Base-by-base conservation (phyloP, 2,329 filamentous ascomycete genomes). In the Colletotrichum cordylinicola region DNA sequence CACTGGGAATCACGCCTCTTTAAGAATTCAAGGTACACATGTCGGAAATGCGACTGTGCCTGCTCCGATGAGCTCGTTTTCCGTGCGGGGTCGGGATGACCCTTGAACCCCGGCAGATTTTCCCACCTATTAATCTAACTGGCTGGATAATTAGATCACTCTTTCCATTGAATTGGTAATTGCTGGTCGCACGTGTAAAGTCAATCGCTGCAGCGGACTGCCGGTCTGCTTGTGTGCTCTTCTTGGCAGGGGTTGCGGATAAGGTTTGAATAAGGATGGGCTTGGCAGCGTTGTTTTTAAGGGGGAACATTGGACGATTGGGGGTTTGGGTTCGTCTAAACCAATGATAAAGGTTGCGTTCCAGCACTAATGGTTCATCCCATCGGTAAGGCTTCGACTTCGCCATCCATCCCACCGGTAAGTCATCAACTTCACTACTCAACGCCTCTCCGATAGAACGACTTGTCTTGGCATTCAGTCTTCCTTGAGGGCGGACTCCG, bases 31-130 rank as follows among this genome's bases (percentile, higher is more conserved):
- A 18, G 43, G 24, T 24, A 70, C 29, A 18, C 43, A 13, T 39
- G 60, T 74, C 72, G 72, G 67, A 74, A 74, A 71, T 71, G 72
- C 52, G 31, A 74, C 67, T 60, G 35, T 33, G 13, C 33, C 29
- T 27, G 24, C 60, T 27, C 33, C 48, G 37, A 60, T 60, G 35
- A 65, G 35, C 56, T 74, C 67, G 72, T 74, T 74, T 74, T 74
- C 72, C 72, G 72, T 74, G 72, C 67, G 72, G 72, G 72, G 72
- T 71, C 29, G 21, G 72, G 72, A 66, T 74, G 39, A 66, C 60
- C 72, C 72, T 71, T 35, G 67, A 61, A 21, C n/a, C 16, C 18
- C 16, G 35, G 8, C 24, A 43, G 35, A 74, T 71, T 60, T 74
- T 71, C 60, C 43, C 72, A 71, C 72, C 67, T 66, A 66, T 71